Conservation (phyloP, 148 eudicot species). For the Agrostemma githago region DNA sequence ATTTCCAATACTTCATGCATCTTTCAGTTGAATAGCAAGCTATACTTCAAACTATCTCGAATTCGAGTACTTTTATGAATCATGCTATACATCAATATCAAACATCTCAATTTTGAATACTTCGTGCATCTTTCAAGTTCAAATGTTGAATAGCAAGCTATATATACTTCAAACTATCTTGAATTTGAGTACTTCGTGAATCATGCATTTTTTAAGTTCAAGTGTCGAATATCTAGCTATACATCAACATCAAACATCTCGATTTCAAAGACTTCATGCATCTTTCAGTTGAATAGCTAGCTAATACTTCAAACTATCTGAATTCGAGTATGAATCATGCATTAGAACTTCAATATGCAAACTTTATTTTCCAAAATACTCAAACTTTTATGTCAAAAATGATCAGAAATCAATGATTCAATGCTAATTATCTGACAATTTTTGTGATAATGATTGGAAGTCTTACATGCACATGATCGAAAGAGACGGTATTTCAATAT, state of each 20-base stretch:
- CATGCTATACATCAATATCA: neutral
- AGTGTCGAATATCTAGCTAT: neutral
- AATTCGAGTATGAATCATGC: too few relatives aligned
- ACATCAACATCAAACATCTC: too few relatives aligned
- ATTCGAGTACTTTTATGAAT: too few relatives aligned
- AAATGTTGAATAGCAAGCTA: neutral
- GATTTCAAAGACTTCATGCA: too few relatives aligned
- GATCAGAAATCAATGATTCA: conserved; percentile 2
- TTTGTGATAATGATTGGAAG: too few relatives aligned
- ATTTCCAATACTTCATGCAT: neutral
- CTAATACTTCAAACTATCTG: too few relatives aligned
- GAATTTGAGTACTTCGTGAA: too few relatives aligned
- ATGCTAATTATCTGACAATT: neutral
- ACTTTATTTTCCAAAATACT: neutral
- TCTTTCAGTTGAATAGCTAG: too few relatives aligned
- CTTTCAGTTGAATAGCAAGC: neutral
- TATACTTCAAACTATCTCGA: neutral
- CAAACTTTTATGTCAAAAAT: neutral
- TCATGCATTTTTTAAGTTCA: too few relatives aligned
- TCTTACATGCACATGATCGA: neutral
- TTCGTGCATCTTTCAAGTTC: neutral
- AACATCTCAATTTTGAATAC: neutral
- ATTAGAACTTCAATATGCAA: neutral
- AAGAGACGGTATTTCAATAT: too few relatives aligned
- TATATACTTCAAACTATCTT: neutral